Conservation (phyloP, 208 protist genomes). For the Leishmania tarentolae region DNA sequence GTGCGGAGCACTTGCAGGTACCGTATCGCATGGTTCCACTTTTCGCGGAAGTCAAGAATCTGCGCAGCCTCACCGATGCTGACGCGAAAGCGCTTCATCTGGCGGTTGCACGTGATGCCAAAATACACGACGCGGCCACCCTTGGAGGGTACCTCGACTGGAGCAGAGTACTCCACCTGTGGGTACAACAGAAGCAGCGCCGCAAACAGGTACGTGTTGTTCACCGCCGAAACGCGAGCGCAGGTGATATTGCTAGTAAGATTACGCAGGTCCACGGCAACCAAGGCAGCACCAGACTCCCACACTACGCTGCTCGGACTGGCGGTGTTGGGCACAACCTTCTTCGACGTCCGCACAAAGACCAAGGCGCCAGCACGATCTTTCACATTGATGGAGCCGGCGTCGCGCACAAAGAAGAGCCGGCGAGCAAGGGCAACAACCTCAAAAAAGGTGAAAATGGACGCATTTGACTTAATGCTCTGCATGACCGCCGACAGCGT, state of each 20-base stretch:
- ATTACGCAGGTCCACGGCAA: slow-evolving; percentile 71
- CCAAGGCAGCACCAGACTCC: slow-evolving; percentile 58
- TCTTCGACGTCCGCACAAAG: slow-evolving; percentile 90
- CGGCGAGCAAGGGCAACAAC: slow-evolving; percentile 63
- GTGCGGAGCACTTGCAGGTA: slow-evolving; percentile 81
- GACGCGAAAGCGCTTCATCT: slow-evolving; percentile 87
- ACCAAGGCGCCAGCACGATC: slow-evolving; percentile 69
- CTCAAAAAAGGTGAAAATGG: slow-evolving; percentile 74
- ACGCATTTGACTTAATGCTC: slow-evolving; percentile 56
- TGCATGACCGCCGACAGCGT: slow-evolving; percentile 35
- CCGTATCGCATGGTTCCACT: slow-evolving; percentile 61
- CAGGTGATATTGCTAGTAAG: slow-evolving; percentile 47
- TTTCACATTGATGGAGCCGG: slow-evolving; percentile 56
- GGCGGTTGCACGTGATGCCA: slow-evolving; percentile 81
- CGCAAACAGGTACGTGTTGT: slow-evolving; percentile 77
- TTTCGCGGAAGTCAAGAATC: slow-evolving; percentile 87
- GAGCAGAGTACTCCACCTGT: slow-evolving; percentile 80
- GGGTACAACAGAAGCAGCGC: slow-evolving; percentile 82
- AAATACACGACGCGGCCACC: slow-evolving; percentile 76
- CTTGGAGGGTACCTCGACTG: slow-evolving; percentile 48
- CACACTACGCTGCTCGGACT: slow-evolving; percentile 59
- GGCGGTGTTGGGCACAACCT: slow-evolving; percentile 46
- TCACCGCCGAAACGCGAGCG: slow-evolving; percentile 63
- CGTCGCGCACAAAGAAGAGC: slow-evolving; percentile 72
- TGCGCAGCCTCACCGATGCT: slow-evolving; percentile 65